Conservation (phyloP, 2,329 filamentous ascomycete genomes). For the Sporothrix sp. region DNA sequence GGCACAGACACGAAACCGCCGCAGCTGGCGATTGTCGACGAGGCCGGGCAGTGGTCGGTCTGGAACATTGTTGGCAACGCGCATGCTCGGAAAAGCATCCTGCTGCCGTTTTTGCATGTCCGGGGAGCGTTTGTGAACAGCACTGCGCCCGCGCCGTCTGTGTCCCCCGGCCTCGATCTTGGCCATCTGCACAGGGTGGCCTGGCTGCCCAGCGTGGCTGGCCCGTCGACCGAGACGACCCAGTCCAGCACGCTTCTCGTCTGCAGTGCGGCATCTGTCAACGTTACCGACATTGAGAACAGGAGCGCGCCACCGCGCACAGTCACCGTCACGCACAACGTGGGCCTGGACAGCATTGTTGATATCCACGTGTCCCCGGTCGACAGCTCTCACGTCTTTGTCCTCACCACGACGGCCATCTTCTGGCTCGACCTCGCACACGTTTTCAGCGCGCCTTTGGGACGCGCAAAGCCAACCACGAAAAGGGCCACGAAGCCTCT, state of each 20-base stretch:
- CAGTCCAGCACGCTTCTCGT: conserved; percentile 20
- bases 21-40: conserved; percentile 57
- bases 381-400: conserved; percentile 40
- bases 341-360: conserved; percentile 38
- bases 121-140: conserved; percentile 31
- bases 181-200: conserved; percentile 11
- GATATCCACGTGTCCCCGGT: conserved; percentile 42
- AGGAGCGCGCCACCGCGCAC: conserved; percentile 8
- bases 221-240: too few species aligned
- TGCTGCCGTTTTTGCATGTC: conserved; percentile 22
- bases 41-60: conserved; percentile 55
- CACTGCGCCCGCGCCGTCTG: background rate
- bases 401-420: conserved; percentile 47
- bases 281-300: conserved; percentile 21
- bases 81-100: conserved; percentile 26
- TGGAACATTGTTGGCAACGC: conserved; percentile 46
- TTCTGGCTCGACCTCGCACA: conserved; percentile 36
- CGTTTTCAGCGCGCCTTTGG: background rate
- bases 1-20: conserved; percentile 36
- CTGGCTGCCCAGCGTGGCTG: conserved; percentile 13
- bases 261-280: conserved; percentile 23
- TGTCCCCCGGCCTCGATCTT: background rate
- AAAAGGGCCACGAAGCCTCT: conserved; percentile 11
- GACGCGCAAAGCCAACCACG: background rate
- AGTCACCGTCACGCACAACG: conserved; percentile 19